These are phyloP conservation scores for Stromatinia cepivora DNA, from an alignment of 2,329 filamentous ascomycete genomes.

Conservation along the genomic window DNA sequence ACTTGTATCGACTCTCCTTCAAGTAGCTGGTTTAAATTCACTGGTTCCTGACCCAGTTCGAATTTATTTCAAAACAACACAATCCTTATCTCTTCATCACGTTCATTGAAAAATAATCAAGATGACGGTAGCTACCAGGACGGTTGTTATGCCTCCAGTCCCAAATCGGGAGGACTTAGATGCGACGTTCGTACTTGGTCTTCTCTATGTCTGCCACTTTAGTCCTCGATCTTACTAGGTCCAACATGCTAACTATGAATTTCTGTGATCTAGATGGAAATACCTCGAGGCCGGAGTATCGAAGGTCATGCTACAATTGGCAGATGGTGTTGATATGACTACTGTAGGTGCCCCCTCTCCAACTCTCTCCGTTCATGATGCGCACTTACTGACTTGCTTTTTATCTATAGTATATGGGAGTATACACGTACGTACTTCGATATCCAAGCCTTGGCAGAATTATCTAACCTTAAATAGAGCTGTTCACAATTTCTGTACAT, in stretches of 20 bases:
- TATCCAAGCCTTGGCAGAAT: slow-evolving; percentile 18
- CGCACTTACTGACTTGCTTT: slow-evolving; percentile 17
- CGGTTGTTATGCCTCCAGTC: slow-evolving; percentile 52
- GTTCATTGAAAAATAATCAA: slow-evolving; percentile 15
- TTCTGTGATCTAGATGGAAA: slow-evolving; percentile 66
- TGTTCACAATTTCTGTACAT: slow-evolving; percentile 99
- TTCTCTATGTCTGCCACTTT: background rate
- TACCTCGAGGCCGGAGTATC: slow-evolving; percentile 87
- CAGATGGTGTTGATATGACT: slow-evolving; percentile 90
- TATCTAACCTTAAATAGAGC: slow-evolving; percentile 57
- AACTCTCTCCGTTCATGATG: slow-evolving; percentile 3
- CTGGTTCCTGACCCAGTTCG: background rate
- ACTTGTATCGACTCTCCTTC: background rate
- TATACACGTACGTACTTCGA: slow-evolving; percentile 71
- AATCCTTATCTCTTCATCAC: background rate
- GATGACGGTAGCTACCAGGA: slow-evolving; percentile 30
- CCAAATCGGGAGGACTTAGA: slow-evolving; percentile 63
- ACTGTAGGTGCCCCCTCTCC: slow-evolving; percentile 56
- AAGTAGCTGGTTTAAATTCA: background rate
- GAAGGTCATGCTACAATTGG: slow-evolving; percentile 89
- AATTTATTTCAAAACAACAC: background rate
- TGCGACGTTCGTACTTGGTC: slow-evolving; percentile 55
- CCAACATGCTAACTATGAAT: background rate
- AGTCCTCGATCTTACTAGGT: background rate
- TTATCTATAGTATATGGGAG: slow-evolving; percentile 76